phyloP scores from a whole-genome alignment of 2,329 filamentous ascomycete species.

The Xylaria sp. region DNA sequence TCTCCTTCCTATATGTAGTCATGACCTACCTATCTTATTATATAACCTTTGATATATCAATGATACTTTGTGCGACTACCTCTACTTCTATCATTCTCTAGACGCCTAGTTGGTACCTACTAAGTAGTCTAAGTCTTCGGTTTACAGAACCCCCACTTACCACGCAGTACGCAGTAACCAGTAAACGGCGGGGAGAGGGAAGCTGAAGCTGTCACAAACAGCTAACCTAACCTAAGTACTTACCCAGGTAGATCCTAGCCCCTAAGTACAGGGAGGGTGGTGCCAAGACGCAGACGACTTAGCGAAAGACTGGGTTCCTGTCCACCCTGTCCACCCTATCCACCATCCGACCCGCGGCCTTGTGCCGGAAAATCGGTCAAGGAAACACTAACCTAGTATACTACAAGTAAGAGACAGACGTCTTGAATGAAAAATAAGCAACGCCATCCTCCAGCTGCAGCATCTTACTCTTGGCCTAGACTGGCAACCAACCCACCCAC shows the following conservation, averaged over 20 bases:
- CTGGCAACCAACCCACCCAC: conserved; percentile 30
- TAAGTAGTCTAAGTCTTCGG: not conserved
- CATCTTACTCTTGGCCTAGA: conserved; percentile 29
- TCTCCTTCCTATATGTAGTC: not conserved
- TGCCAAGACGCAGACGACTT: conserved; percentile 29
- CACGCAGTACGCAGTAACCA: not conserved
- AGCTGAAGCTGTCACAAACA: not conserved
- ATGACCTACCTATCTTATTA: not conserved
- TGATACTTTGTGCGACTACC: not conserved
- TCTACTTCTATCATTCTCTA: not conserved
- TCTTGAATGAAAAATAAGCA: conserved; percentile 35
- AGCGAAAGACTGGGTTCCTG: conserved; percentile 23
- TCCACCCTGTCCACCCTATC: conserved; percentile 6
- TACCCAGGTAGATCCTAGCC: too few relatives aligned
- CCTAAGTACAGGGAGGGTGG: too few relatives aligned
- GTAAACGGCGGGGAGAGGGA: not conserved
- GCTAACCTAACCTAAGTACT: not conserved
- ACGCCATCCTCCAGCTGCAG: conserved; percentile 34
- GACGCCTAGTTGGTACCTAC: not conserved
- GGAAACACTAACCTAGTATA: conserved; percentile 8
- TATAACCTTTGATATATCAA: not conserved
- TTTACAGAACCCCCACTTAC: not conserved
- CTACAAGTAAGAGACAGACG: conserved; percentile 16
- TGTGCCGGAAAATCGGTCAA: conserved; percentile 45
- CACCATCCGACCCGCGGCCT: conserved; percentile 18